Percentiles rank a stretch among this genome's conserved stretches.
Evolutionary conservation across 2,329 filamentous ascomycete species (phyloP).

Genomic region (Fusarium vanettenii): DNA sequence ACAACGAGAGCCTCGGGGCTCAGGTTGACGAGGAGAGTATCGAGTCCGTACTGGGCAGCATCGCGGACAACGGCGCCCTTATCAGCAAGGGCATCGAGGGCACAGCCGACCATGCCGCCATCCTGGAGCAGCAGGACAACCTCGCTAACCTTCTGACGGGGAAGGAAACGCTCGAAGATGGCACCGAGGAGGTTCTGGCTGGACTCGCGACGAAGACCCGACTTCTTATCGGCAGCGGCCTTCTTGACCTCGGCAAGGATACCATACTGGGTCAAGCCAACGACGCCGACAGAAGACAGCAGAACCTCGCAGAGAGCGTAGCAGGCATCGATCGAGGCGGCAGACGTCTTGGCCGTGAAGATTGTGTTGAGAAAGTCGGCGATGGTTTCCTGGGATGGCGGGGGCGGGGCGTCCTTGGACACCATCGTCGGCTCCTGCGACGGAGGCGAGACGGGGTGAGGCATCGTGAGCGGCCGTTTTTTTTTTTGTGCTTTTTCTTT

Average conservation of each 20-base stretch:
- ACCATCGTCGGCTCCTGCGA: slow-evolving; percentile 53
- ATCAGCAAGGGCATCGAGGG: slow-evolving; percentile 88
- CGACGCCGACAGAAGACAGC: slow-evolving; percentile 64
- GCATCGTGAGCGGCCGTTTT: slow-evolving; percentile 50
- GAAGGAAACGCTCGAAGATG: slow-evolving; percentile 89
- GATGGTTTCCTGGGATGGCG: slow-evolving; percentile 75
- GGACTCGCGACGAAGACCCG: slow-evolving; percentile 83
- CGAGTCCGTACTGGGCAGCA: slow-evolving; percentile 92
- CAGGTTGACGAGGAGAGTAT: slow-evolving; percentile 85
- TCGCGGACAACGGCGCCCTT: slow-evolving; percentile 91
- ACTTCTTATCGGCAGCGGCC: slow-evolving; percentile 94
- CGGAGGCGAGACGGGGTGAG: slow-evolving; percentile 62
- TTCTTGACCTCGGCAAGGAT: slow-evolving; percentile 70
- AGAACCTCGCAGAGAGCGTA: slow-evolving; percentile 72
- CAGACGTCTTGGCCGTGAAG: slow-evolving; percentile 76
- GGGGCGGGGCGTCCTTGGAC: slow-evolving; percentile 61
- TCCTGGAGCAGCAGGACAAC: slow-evolving; percentile 86
- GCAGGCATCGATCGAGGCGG: slow-evolving; percentile 73
- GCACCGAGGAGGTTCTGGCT: slow-evolving; percentile 96
- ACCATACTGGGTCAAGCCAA: slow-evolving; percentile 65
- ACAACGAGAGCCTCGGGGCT: slow-evolving; percentile 84
- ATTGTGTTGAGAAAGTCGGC: slow-evolving; percentile 72
- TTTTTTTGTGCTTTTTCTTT: slow-evolving; percentile 4
- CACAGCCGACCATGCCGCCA: slow-evolving; percentile 75
- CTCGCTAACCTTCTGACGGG: slow-evolving; percentile 81